Conservation (phyloP, 371 early-diverging fungal genomes). For the Batrachochytrium dendrobatidis region DNA sequence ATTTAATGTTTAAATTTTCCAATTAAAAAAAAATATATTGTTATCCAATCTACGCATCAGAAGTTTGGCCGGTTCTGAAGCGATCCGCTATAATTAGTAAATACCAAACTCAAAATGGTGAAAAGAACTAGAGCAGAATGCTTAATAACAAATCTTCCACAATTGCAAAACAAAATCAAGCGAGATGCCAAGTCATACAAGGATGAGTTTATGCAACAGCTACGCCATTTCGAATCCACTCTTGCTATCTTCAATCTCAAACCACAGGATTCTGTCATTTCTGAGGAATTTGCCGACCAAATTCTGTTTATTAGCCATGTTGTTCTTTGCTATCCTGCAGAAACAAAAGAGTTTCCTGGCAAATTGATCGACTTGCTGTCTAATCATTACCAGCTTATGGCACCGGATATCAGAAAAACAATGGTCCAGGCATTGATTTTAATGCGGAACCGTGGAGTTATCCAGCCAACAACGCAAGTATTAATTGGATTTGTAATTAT, state of each 20-base stretch:
- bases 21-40: too few relatives aligned
- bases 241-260: constrained; percentile 80
- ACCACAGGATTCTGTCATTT: constrained; percentile 65
- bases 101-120: too few relatives aligned
- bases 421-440: constrained; percentile 88
- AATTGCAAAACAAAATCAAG: constrained; percentile 94
- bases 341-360: constrained; percentile 66
- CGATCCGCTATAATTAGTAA: too few relatives aligned
- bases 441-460: constrained; percentile 73
- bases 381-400: constrained; percentile 66
- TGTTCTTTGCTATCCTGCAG: constrained; percentile 77
- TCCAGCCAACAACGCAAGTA: constrained; percentile 51
- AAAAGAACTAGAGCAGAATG: constrained; percentile 30
- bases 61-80: too few relatives aligned
- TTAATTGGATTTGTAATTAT: neutral
- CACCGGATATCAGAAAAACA: constrained; percentile 73
- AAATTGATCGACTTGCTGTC: constrained; percentile 74
- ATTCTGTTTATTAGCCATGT: constrained; percentile 85
- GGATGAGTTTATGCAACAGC: constrained; percentile 90
- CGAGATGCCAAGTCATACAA: constrained; percentile 85
- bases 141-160: constrained; percentile 70
- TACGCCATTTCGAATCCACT: constrained; percentile 80
- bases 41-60: too few relatives aligned
- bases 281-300: constrained; percentile 73
- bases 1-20: too few relatives aligned